Evolutionary conservation across 257 asterid genomes (phyloP), one percentile per base, ranked within the genome.

Genomic region (Apocynum venetum): DNA sequence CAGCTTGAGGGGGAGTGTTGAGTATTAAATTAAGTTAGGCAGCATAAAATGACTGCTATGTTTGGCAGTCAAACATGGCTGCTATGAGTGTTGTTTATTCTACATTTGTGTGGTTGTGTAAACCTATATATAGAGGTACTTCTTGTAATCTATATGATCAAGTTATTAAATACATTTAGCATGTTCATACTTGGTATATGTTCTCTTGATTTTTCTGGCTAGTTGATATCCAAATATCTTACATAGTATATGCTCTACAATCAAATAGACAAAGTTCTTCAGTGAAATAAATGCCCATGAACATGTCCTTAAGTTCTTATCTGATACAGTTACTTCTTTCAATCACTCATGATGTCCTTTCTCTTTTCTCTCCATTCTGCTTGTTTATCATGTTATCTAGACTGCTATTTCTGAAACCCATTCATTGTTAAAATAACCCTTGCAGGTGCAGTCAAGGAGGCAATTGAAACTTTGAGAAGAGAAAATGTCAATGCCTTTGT

Each of bases 391-490:
- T 25, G 20, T 60, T 31, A 9, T 13, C 49, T 43, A 19, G 15
- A 15, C 9, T 4, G 49, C 35, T 3, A 35, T 59, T 57, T 35
- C 47, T 57, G 15, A 46, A 57, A 35, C 17, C 52, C 14, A 4
- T 44, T 19, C 14, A 25, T 25, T 55, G n/a, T 31, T 53, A n/a
- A 14, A 73, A 66, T 38, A 68, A 61, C 65, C 66, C 65, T 65
- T 80, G 56, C 71, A 95, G 99, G 97, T 80, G 97, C 99, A 70
- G 94, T 93, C 10, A 89, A 86, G 84, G 92, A 93, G 82, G 99
- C 99, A 73, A 90, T 96, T 52, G 92, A 90, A 85, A 89, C 92
- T 72, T 83, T 96, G 79, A 91, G 96, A 83, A 85, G 79, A 81
- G 89, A 86, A 83, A 91, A 93, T 82, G 99, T 96, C 36, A 86